phyloP scores from a whole-genome alignment of 164 flowering plant species.

The Hamamelis virginiana region DNA sequence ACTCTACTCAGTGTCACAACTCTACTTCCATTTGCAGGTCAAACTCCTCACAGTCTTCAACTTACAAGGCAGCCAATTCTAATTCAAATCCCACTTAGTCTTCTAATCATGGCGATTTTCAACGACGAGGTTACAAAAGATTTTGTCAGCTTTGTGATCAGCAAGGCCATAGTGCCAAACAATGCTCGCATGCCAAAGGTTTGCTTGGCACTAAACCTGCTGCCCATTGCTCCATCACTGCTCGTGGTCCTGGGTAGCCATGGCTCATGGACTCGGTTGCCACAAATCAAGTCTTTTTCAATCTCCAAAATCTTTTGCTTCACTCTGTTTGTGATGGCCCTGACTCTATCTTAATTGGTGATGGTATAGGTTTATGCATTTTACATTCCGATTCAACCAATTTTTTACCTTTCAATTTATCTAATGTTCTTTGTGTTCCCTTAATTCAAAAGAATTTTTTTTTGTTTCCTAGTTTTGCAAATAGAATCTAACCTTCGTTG shows the following conservation, averaged over 20 bases:
- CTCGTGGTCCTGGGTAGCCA: not conserved
- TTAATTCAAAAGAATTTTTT: not conserved
- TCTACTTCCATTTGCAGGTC: not conserved
- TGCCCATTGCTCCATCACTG: not conserved
- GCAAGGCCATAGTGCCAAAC: not conserved
- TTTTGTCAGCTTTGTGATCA: not conserved
- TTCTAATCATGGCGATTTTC: not conserved
- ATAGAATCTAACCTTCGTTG: not conserved
- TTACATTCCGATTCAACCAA: not conserved
- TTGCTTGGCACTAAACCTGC: not conserved
- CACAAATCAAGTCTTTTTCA: not conserved
- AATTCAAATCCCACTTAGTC: no score
- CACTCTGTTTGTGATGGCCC: not conserved
- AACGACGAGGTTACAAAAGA: not conserved
- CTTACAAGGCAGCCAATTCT: no score
- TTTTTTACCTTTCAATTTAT: not conserved
- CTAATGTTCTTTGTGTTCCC: constrained; percentile 1
- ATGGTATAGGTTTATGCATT: constrained; percentile 1
- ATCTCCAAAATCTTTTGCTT: not conserved
- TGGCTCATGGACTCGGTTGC: constrained; percentile 6
- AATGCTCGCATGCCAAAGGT: not conserved
- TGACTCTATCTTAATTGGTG: not conserved
- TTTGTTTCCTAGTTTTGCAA: constrained; percentile 4
- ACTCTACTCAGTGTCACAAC: not conserved
- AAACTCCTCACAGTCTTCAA: not conserved